Evolutionary conservation across 306 rosid species (phyloP).

Genomic region (Dryas alaskensis): DNA sequence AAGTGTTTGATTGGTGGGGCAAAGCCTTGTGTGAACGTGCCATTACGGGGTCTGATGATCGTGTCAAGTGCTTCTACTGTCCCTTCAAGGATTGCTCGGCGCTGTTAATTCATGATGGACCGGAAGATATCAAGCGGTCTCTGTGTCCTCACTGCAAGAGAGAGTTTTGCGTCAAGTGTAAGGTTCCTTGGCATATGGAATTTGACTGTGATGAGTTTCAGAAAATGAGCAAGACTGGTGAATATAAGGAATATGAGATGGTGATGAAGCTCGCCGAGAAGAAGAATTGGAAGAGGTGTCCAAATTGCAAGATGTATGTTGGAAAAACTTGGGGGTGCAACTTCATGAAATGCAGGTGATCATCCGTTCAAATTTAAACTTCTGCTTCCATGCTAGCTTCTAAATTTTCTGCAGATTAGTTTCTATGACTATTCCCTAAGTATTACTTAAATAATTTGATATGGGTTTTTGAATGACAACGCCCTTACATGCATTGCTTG

Average conservation of each 20-base stretch:
- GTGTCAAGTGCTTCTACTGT: slow-evolving; percentile 31
- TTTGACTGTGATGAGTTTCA: slow-evolving; percentile 34
- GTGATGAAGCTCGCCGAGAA: slow-evolving; percentile 29
- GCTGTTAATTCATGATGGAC: slow-evolving; percentile 18
- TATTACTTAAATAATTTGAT: no score
- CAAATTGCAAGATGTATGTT: slow-evolving; percentile 40
- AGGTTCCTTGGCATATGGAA: slow-evolving; percentile 59
- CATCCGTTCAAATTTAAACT: neutral
- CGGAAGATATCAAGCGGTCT: neutral
- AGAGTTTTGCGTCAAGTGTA: slow-evolving; percentile 47
- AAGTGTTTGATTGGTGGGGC: slow-evolving; percentile 35
- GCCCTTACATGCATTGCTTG: no score
- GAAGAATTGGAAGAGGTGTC: slow-evolving; percentile 51
- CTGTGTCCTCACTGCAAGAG: slow-evolving; percentile 58
- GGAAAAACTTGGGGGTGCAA: slow-evolving; percentile 47
- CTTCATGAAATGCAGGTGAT: slow-evolving; percentile 53
- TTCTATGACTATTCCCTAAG: no score
- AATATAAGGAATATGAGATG: slow-evolving; percentile 20
- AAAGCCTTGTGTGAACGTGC: slow-evolving; percentile 36
- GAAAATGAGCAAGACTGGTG: slow-evolving; percentile 25
- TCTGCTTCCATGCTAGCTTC: no score
- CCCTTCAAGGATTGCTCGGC: slow-evolving; percentile 56
- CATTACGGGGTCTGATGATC: slow-evolving; percentile 5
- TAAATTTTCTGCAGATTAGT: no score
- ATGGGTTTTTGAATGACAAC: no score